Conservation (phyloP, 768 basidiomycete species). For the Lanmaoa pseudosensibilis region DNA sequence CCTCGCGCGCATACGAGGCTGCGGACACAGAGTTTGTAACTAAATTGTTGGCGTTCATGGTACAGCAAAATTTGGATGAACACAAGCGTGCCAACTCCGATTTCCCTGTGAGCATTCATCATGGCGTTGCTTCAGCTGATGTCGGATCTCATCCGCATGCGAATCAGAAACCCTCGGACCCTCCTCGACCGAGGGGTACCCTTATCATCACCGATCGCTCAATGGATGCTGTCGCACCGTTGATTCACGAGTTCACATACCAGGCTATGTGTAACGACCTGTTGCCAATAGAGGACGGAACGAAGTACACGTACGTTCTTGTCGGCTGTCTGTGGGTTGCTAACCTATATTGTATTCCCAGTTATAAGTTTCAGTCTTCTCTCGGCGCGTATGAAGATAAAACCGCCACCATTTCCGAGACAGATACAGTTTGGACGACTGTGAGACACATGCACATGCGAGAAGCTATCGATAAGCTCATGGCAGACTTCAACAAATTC, state of each 20-base stretch:
- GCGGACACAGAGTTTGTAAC: slow-evolving; percentile 76
- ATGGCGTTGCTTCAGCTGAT: background rate
- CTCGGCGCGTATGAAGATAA: slow-evolving; percentile 86
- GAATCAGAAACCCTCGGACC: slow-evolving; percentile 52
- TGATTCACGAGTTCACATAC: slow-evolving; percentile 97
- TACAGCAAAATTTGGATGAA: slow-evolving; percentile 83
- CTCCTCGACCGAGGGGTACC: slow-evolving; percentile 69
- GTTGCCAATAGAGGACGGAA: slow-evolving; percentile 83
- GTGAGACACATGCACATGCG: slow-evolving; percentile 98
- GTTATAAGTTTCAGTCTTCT: slow-evolving; percentile 93
- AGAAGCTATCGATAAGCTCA: slow-evolving; percentile 95
- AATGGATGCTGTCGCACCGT: slow-evolving; percentile 89
- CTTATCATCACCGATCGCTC: slow-evolving; percentile 94
- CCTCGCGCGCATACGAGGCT: slow-evolving; percentile 65
- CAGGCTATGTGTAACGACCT: slow-evolving; percentile 99
- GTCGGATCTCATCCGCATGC: background rate
- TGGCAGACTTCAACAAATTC: slow-evolving; percentile 94
- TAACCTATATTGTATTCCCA: slow-evolving; percentile 30
- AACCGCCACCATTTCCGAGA: slow-evolving; percentile 79
- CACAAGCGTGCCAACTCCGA: slow-evolving; percentile 84
- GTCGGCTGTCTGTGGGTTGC: slow-evolving; percentile 10
- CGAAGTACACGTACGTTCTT: slow-evolving; percentile 76
- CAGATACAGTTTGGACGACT: slow-evolving; percentile 87
- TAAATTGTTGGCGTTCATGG: slow-evolving; percentile 80
- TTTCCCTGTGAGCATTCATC: slow-evolving; percentile 65